Conservation (phyloP, 78 protist genomes). For the slime mould (Dictyostelium discoideum) region dicty_2.7 NC_007091.3:4625001-4625500, state of each 20-base stretch:
- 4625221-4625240: background rate
- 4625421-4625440: too few relatives aligned
- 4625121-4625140: background rate
- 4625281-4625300: background rate
- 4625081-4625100: background rate
- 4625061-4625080: constrained; percentile 40
- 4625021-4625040: background rate
- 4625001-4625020: constrained; percentile 35
- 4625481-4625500: too few relatives aligned
- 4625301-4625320: too few relatives aligned
- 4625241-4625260: background rate
- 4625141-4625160: constrained; percentile 38
- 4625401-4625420: too few relatives aligned
- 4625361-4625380: too few relatives aligned
- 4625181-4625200: constrained; percentile 21
- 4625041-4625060: background rate
- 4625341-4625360: too few relatives aligned
- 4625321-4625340: too few relatives aligned
- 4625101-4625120: background rate
- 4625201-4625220: background rate
- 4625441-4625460: background rate
- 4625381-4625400: too few relatives aligned
- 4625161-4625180: constrained; percentile 25
- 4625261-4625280: background rate
- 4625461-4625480: background rate